Evolutionary conservation across 306 rosid species (phyloP), one percentile per base, ranked within the genome.

Genomic region (Pyrus betulifolia): DNA sequence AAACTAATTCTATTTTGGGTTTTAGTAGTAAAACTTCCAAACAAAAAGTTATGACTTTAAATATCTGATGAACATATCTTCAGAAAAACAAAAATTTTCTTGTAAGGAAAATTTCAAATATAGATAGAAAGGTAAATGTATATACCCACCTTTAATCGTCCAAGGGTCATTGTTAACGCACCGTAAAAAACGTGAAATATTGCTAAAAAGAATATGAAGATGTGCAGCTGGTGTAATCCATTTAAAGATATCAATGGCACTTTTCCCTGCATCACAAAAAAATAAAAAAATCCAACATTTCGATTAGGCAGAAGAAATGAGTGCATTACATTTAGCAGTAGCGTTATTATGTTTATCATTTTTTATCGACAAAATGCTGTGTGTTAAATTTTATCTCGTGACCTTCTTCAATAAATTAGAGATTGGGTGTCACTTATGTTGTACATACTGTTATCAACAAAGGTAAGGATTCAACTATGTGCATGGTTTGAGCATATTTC

Each of bases 161-260:
- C 98, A 9, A 93, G 93, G 1, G 83, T 74, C 98, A 93, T 93
- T 9, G 98, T 93, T 67, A 89, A 68, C 86, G 89, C 95, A 70
- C 97, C 91, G 81, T 79, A 93, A 49, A 93, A 9, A 49, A 93
- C 98, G 78, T 93, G 98, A 74, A 93, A 90, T 76, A 88, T 88
- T 3, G 98, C 98, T 83, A 93, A 85, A 86, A 93, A 93, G 85
- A 93, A 93, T 80, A 93, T 93, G 91, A 93, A 93, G 86, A 93
- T 93, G 85, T 93, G 98, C 25, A 93, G 71, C 76, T 95, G 98
- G 86, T 95, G 98, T 65, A 95, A 80, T 54, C 90, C 98, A 67
- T 76, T 30, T 59, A 89, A 76, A 4, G 98, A 90, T 72, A 95
- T 95, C 62, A 95, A 91, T 35, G 97, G 93, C 59, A 28, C 52